A percentile compares a stretch with the other conserved stretches of the same genome.
Conservation (phyloP, 805 yeast genomes). For the Danielozyma ontarioensis region DNA sequence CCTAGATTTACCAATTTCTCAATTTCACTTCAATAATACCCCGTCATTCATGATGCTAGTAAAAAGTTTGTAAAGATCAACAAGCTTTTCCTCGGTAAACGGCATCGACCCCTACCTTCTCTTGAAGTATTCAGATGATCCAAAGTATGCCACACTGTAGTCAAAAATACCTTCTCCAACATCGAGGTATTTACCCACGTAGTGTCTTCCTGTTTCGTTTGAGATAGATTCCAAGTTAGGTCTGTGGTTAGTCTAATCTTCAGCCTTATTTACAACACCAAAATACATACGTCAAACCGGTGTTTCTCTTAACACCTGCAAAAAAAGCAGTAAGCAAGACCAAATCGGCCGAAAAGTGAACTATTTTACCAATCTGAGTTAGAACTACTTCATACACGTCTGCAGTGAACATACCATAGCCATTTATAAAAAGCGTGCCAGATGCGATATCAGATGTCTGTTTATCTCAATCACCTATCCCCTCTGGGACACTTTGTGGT, state of each 20-base stretch:
- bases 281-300: slow-evolving; percentile 49
- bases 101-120: slow-evolving; percentile 51
- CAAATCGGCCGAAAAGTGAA: slow-evolving; percentile 57
- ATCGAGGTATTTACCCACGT: slow-evolving; percentile 63
- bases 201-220: slow-evolving; percentile 42
- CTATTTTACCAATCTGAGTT: slow-evolving; percentile 42
- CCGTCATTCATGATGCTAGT: too few relatives aligned
- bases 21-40: too few relatives aligned
- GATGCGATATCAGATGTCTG: not conserved
- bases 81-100: too few relatives aligned
- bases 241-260: slow-evolving; percentile 3
- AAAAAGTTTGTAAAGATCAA: too few relatives aligned
- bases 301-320: slow-evolving; percentile 68
- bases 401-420: too few relatives aligned
- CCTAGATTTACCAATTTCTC: too few relatives aligned
- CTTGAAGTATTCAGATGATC: slow-evolving; percentile 68
- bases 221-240: slow-evolving; percentile 47
- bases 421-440: too few relatives aligned
- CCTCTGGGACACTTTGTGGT: too few relatives aligned
- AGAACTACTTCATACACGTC: too few relatives aligned
- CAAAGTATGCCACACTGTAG: slow-evolving; percentile 61
- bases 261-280: not conserved
- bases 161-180: slow-evolving; percentile 85
- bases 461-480: not conserved
- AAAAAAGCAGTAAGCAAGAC: slow-evolving; percentile 59